Evolutionary conservation across 345 rosid species (phyloP), one percentile per base, ranked within the genome.

Genomic region (Brassica juncea): DNA sequence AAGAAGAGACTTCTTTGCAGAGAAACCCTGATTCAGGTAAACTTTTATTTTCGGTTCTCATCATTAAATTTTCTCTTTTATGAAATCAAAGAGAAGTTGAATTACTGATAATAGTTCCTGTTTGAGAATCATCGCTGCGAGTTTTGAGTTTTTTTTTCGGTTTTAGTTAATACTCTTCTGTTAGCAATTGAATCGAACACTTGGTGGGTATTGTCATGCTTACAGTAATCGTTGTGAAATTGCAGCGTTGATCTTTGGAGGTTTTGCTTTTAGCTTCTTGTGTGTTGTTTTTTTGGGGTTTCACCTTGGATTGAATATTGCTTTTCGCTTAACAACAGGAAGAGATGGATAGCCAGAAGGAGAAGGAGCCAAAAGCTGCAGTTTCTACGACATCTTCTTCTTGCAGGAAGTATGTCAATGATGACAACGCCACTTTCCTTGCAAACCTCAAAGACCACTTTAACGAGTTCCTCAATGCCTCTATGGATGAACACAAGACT

Each of bases 401-500:
- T 64, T 92, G 93, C 59, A 84, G 94, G 25, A 88, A 81, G 90
- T 82, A 83, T 82, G 78, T 49, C 0, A 92, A 83, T 70, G 91
- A 59, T 54, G 97, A 92, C 0, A 86, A 87, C 6, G 91, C 91
- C 23, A 84, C 88, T 47, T 94, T 91, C 81, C 31, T 88, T 66
- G 93, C 81, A 77, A 95, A 91, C 83, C 19, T 92, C 27, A 94
- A 89, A 84, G 93, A 84, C 75, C 93, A 91, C 83, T 83, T 94
- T 3, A 89, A 87, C 67, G 97, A 92, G 65, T 88, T 92, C 80
- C 69, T 92, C 11, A 49, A 86, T 77, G 85, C 98, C 44, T 91
- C 94, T 3, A 85, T 89, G 93, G 94, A 91, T 9, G 97, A 94
- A 74, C 97, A 91, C 85, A 91, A 88, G 84, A 73, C 76, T 72